A percentile compares a stretch with the other conserved stretches of the same genome.
Evolutionary conservation across 2,329 filamentous ascomycete genomes (phyloP).

Genomic region (Lasiodiplodia theobromae): DNA sequence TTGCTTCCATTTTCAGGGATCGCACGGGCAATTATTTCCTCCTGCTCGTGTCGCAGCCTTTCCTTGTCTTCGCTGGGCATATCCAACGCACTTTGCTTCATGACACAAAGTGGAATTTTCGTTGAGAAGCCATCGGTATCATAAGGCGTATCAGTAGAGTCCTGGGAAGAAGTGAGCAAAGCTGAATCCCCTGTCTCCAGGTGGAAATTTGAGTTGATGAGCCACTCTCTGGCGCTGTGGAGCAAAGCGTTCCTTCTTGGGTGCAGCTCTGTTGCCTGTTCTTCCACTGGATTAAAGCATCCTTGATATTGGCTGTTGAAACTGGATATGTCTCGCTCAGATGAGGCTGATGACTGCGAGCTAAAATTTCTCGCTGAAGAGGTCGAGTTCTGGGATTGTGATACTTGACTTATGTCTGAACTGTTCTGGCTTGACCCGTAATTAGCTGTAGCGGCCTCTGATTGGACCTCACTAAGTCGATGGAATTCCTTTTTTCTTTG

Average conservation of each 20-base stretch:
- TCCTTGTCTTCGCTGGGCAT: background rate
- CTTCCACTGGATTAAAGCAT: too few species aligned
- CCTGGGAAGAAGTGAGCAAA: background rate
- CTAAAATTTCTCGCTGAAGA: background rate
- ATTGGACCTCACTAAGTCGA: too few species aligned
- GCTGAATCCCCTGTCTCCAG: too few species aligned
- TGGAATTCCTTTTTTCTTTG: too few species aligned
- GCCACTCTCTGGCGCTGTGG: too few species aligned
- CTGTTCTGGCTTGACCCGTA: too few species aligned
- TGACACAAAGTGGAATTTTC: background rate
- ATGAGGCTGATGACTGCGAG: background rate
- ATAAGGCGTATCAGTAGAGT: background rate
- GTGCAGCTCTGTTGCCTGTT: too few species aligned
- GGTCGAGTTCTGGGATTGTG: background rate
- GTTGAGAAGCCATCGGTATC: background rate
- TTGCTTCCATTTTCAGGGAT: background rate
- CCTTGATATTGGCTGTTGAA: background rate
- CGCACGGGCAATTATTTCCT: background rate
- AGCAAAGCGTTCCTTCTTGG: too few species aligned
- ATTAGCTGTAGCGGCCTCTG: too few species aligned
- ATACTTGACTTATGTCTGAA: too few species aligned
- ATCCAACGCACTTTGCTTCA: background rate
- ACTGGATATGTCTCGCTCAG: background rate
- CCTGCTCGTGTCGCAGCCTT: background rate
- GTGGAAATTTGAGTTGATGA: too few species aligned